Evolutionary conservation across 768 basidiomycete species (phyloP).

Genomic region (Coprinopsis sp.): DNA sequence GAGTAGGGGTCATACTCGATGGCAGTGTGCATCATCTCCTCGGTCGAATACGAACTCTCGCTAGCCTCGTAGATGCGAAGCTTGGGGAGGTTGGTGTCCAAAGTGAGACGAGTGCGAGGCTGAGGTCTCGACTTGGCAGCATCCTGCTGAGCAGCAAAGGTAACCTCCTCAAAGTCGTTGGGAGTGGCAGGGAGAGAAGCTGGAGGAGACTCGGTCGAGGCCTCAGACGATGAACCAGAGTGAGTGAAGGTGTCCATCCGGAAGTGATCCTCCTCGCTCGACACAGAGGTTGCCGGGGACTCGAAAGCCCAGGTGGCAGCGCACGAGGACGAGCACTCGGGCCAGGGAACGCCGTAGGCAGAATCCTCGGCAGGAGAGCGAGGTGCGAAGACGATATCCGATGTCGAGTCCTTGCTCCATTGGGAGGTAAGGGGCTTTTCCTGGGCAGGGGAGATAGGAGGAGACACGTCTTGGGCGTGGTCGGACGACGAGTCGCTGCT

Average conservation of each 20-base stretch:
- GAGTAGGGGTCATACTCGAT: slow-evolving; percentile 61
- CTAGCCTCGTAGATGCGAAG: slow-evolving; percentile 45
- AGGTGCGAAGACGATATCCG: slow-evolving; percentile 43
- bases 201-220: slow-evolving; percentile 45
- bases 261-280: slow-evolving; percentile 26
- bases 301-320: slow-evolving; percentile 54
- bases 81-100: slow-evolving; percentile 51
- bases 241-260: slow-evolving; percentile 41
- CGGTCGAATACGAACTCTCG: slow-evolving; percentile 41
- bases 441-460: slow-evolving; percentile 28
- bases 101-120: slow-evolving; percentile 44
- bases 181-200: slow-evolving; percentile 59
- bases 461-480: slow-evolving; percentile 34
- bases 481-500: slow-evolving; percentile 48
- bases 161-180: slow-evolving; percentile 41
- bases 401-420: slow-evolving; percentile 57
- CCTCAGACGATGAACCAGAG: slow-evolving; percentile 40
- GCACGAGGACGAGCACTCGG: slow-evolving; percentile 40
- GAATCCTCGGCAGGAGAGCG: slow-evolving; percentile 32
- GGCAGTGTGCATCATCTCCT: slow-evolving; percentile 70
- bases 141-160: slow-evolving; percentile 34
- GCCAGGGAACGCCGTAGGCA: slow-evolving; percentile 39
- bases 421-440: slow-evolving; percentile 41
- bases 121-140: slow-evolving; percentile 17
- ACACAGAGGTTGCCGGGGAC: slow-evolving; percentile 45